Evolutionary conservation across 352 stramenopile genomes (phyloP).

Genomic region (Phytophthora brassicae): DNA sequence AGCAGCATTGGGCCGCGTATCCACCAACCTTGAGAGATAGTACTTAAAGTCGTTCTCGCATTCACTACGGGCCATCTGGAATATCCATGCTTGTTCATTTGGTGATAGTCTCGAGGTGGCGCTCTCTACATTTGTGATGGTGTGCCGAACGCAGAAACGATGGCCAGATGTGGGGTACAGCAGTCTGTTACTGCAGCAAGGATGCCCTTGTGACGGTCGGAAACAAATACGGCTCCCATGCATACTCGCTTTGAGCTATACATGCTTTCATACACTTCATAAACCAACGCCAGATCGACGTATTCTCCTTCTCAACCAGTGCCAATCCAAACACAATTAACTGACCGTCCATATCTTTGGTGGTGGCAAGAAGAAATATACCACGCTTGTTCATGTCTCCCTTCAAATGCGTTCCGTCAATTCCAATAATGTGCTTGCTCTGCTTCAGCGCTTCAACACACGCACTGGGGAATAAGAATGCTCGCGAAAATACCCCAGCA

Average conservation of each 20-base stretch:
- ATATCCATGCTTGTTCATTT: not conserved
- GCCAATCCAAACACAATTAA: not conserved
- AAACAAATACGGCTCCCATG: not conserved
- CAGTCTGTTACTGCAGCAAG: no score
- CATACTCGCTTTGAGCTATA: not conserved
- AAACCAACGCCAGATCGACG: not conserved
- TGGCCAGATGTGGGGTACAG: no score
- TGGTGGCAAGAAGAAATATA: not conserved
- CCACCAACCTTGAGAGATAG: conserved; percentile 4
- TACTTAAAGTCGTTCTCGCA: conserved; percentile 7
- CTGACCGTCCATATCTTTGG: not conserved
- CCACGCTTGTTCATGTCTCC: not conserved
- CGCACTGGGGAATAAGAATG: not conserved
- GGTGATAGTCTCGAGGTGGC: not conserved
- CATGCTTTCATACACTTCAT: not conserved
- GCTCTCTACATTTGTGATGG: not conserved
- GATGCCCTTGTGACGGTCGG: not conserved
- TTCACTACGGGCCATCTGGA: conserved; percentile 1
- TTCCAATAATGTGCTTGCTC: not conserved
- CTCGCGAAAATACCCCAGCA: not conserved
- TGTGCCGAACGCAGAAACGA: not conserved
- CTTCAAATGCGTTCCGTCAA: conserved; percentile 2
- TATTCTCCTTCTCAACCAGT: conserved; percentile 1
- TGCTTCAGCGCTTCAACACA: not conserved
- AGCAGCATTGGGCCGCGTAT: not conserved